Evolutionary conservation across 306 rosid species (phyloP), one percentile per base, ranked within the genome.

Genomic region (Dryas drummondii): DNA sequence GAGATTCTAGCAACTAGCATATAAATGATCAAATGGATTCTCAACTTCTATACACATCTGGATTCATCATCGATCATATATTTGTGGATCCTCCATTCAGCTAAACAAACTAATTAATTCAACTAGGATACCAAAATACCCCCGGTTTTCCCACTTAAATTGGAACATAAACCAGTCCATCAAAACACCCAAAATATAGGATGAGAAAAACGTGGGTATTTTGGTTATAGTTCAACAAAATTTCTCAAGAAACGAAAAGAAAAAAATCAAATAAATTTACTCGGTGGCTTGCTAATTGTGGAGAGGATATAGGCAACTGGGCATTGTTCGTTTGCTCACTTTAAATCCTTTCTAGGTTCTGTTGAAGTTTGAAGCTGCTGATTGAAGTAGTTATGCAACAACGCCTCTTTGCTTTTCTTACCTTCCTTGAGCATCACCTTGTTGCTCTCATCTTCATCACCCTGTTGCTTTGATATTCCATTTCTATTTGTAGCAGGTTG

Each of bases 161-260:
- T 27, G 37, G 37, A 27, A 27, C 37, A 27, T 27, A 26, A 42
- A 19, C 22, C 22, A 0, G 22, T 0, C 22, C 22, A 19, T 19
- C 22, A 19, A 19, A 19, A 19, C 22, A 19, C 13, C 48, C 52
- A 27, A 2, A 49, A 72, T 70, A 80, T 71, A 73, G 50, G 76
- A 70, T 66, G 89, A 86, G 90, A 94, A 90, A 91, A 91, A 87
- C 93, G 96, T 12, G 86, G 93, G 89, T 90, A 88, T 90, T 89
- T 83, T 87, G 94, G 96, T 76, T 70, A 70, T 65, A 68, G 76
- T 71, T 52, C 58, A 73, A 83, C 79, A 22, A 22, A 22, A 22
- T 22, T 22, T 22, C 22, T 22, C 22, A 22, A 22, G 22, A 80
- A 46, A 8, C 40, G 27, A 41, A 57, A 7, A 6, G 41, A 46